Conservation (phyloP, 139 green algal genomes). For the Closterium sp. region DNA sequence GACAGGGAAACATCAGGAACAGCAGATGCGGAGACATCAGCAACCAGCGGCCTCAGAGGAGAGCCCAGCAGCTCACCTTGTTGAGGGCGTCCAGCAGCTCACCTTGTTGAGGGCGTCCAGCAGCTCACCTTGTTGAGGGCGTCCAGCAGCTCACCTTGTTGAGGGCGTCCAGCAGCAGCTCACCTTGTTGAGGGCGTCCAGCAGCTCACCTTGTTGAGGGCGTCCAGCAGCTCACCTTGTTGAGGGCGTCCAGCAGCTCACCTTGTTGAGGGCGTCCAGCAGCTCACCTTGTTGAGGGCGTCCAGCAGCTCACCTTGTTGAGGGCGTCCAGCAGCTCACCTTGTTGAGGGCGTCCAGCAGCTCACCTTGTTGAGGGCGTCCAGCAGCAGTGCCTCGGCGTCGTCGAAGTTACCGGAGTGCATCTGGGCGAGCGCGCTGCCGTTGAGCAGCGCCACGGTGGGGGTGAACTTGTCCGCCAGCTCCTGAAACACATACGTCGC, state of each 20-base stretch:
- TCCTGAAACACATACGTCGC: slow-evolving; percentile 93
- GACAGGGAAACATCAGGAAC: no score
- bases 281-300: no score
- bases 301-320: slow-evolving; percentile 57
- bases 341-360: neutral
- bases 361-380: slow-evolving; percentile 64
- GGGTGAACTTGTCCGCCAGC: slow-evolving; percentile 92
- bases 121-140: slow-evolving; percentile 60
- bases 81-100: slow-evolving; percentile 67
- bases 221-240: slow-evolving; percentile 70
- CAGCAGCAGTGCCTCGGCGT: slow-evolving; percentile 63
- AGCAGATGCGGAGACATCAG: no score
- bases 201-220: slow-evolving; percentile 65
- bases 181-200: slow-evolving; percentile 66
- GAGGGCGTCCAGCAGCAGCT: no score
- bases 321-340: slow-evolving; percentile 68
- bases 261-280: slow-evolving; percentile 64
- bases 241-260: slow-evolving; percentile 52
- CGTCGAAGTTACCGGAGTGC: slow-evolving; percentile 74
- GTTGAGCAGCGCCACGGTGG: slow-evolving; percentile 88
- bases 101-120: no score
- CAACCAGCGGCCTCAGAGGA: no score
- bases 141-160: slow-evolving; percentile 69
- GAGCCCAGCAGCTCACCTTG: slow-evolving; percentile 53
- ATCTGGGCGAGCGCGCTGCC: slow-evolving; percentile 85